Evolutionary conservation across 169 alveolate genomes (phyloP), one percentile per base, ranked within the genome.

Genomic region (Cyclospora cayetanensis): DNA sequence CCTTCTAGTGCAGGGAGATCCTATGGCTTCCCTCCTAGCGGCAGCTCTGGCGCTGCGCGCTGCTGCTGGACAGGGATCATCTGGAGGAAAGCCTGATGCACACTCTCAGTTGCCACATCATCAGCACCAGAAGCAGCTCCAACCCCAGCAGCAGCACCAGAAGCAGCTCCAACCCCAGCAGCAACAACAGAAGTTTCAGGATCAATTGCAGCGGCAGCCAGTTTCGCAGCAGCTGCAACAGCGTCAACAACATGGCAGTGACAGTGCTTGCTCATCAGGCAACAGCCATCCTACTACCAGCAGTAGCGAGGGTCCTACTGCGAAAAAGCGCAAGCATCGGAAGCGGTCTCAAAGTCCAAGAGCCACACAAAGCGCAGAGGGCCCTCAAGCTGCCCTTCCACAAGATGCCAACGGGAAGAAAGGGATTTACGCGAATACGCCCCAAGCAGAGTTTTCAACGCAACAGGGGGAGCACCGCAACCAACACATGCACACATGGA

Each of bases 1-100:
- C 74, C 27, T 4, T n/a, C 0, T 3, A 22, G 18, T 27, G 11
- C 37, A 65, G 76, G 1, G 0, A 0, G 29, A 1, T 65, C 27
- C 31, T 22, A 68, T 68, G 82, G 82, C 82, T 31, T 68, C 82
- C 25, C 46, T 68, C 0, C 29, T 68, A 18, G 82, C 82, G 35
- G 82, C 82, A 5, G 82, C 82, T 9, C 82, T 68, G 82, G 82
- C 82, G 29, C 82, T 68, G 82, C 41, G 52, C 53, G 82, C 82
- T 2, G 82, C 82, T 18, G 82, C 82, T 4, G 82, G 82, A 25
- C 50, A 37, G 25, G 3, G 82, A 29, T 12, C n/a, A 2, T 4
- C 37, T 27, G 37, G 29, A 9, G 82, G 25, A 29, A 11, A 20
- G 25, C 82, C 15, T 31, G 11, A 5, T 20, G n/a, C 50, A 31